These are phyloP conservation scores for Claviceps sp. DNA, from an alignment of 2,329 filamentous ascomycete genomes.

Conservation along the genomic window DNA sequence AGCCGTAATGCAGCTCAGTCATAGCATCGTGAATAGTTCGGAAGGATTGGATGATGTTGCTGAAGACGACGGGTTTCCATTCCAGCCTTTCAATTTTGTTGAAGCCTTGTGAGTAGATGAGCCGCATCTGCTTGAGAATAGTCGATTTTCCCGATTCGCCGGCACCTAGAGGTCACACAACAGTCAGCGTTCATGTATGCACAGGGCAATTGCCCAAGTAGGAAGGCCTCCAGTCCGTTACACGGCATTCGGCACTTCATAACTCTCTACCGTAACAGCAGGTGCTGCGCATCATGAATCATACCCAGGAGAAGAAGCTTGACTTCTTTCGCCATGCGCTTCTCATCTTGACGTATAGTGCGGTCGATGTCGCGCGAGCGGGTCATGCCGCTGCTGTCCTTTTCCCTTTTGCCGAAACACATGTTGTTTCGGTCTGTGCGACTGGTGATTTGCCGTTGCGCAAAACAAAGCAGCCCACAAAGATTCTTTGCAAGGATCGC, in stretches of 20 bases:
- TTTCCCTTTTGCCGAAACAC: conserved; percentile 50
- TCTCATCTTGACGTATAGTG: conserved; percentile 74
- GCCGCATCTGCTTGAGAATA: conserved; percentile 96
- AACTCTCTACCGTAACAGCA: not conserved
- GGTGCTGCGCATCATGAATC: conserved; percentile 4
- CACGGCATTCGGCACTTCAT: not conserved
- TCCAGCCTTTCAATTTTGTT: conserved; percentile 79
- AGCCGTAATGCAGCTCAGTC: conserved; percentile 68
- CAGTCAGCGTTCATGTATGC: not conserved
- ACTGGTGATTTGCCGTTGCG: not conserved
- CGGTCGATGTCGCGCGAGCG: conserved; percentile 73
- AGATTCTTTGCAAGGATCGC: not conserved
- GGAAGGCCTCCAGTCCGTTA: conserved; percentile 2
- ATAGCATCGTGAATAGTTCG: conserved; percentile 84
- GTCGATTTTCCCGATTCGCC: conserved; percentile 88
- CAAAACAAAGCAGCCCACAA: not conserved
- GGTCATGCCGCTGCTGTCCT: conserved; percentile 30
- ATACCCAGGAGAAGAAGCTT: conserved; percentile 85
- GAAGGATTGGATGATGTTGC: conserved; percentile 86
- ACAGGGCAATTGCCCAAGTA: not conserved
- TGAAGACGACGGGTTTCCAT: conserved; percentile 91
- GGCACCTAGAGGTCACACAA: conserved; percentile 48
- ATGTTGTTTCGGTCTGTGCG: conserved; percentile 24
- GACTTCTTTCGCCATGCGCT: conserved; percentile 72
- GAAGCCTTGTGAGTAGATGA: conserved; percentile 91